Conservation (phyloP, 768 basidiomycete genomes). For the Termitomyces sp. region DNA sequence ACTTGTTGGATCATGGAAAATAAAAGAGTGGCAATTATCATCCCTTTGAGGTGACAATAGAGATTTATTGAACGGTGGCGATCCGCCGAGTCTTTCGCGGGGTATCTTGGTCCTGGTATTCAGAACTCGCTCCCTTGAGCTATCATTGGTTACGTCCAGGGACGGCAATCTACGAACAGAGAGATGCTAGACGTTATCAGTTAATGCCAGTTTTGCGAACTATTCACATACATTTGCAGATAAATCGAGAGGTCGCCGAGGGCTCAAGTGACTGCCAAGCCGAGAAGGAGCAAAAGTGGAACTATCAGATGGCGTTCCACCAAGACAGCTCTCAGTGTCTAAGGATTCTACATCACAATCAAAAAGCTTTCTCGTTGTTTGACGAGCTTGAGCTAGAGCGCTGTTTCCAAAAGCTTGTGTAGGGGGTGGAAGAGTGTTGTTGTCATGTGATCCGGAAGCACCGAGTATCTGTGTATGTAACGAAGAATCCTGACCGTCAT, state of each 20-base stretch:
- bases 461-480: slow-evolving; percentile 15
- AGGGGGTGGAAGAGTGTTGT: slow-evolving; percentile 6
- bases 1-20: background rate
- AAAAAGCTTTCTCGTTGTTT: slow-evolving; percentile 12
- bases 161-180: slow-evolving; percentile 1
- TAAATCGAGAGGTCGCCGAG: background rate
- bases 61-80: background rate
- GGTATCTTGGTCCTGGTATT: slow-evolving; percentile 2
- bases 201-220: slow-evolving; percentile 1
- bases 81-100: slow-evolving; percentile 3
- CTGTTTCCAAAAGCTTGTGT: slow-evolving; percentile 40
- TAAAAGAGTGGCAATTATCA: background rate
- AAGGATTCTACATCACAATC: slow-evolving; percentile 1
- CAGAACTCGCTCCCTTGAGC: slow-evolving; percentile 24
- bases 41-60: slow-evolving; percentile 1
- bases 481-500: slow-evolving; percentile 2
- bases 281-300: slow-evolving; percentile 28
- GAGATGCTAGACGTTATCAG: slow-evolving; percentile 30
- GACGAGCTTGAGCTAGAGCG: slow-evolving; percentile 22
- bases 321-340: background rate
- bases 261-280: slow-evolving; percentile 14
- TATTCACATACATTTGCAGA: slow-evolving; percentile 2
- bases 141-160: slow-evolving; percentile 4
- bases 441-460: background rate
- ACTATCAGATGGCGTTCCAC: slow-evolving; percentile 17